A percentile compares a stretch with the other conserved stretches of the same genome.
Conservation (phyloP, 192 early-diverging fungal genomes). For the Podila verticillata region DNA sequence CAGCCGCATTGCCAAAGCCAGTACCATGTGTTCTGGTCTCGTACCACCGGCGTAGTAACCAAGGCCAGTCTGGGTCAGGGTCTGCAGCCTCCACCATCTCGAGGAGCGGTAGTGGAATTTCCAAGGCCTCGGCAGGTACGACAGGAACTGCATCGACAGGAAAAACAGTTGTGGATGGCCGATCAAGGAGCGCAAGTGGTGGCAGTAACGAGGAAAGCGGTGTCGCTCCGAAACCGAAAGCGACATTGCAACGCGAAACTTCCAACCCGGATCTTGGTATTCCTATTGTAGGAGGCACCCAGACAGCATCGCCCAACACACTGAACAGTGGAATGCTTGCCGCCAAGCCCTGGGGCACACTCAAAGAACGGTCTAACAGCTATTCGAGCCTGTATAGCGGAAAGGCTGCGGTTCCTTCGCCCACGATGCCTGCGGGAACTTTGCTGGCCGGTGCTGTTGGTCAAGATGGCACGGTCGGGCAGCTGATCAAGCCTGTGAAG, state of each 20-base stretch:
- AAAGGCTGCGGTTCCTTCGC: background rate
- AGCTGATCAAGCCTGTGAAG: conserved; percentile 48
- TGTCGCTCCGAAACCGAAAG: background rate
- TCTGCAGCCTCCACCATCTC: conserved; percentile 1
- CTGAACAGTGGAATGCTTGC: conserved; percentile 46
- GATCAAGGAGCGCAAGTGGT: background rate
- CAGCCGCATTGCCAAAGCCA: background rate
- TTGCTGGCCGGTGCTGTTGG: background rate
- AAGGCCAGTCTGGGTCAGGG: background rate
- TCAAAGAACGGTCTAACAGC: conserved; percentile 6
- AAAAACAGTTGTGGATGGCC: background rate
- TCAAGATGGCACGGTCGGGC: conserved; percentile 24
- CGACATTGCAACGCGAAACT: background rate
- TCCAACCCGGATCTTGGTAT: background rate
- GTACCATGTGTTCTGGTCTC: conserved; percentile 46
- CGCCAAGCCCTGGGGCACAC: conserved; percentile 10
- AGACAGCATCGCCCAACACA: conserved; percentile 22
- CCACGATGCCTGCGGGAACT: background rate
- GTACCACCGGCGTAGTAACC: conserved; percentile 26
- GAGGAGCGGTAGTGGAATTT: background rate
- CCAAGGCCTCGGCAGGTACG: background rate
- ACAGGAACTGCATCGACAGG: background rate
- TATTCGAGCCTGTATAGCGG: background rate
- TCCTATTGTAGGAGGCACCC: background rate
- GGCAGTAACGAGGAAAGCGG: background rate